Evolutionary conservation across 192 early-diverging fungal genomes (phyloP).

Genomic region (Coemansia sp.): DNA sequence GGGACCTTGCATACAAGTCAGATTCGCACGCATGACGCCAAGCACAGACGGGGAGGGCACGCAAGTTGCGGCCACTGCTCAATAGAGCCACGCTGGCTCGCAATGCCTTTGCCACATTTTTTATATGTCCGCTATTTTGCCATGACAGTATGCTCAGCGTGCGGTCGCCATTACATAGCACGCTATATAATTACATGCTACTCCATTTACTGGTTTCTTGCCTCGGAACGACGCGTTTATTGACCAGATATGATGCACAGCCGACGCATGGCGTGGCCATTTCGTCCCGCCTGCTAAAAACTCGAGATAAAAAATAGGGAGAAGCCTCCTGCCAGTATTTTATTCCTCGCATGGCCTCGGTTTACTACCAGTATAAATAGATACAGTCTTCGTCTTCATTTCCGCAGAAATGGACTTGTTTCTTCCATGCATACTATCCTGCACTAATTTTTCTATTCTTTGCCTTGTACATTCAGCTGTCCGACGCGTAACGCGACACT

Average conservation of each 20-base stretch:
- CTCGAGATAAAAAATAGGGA: not conserved
- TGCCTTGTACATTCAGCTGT: constrained; percentile 1
- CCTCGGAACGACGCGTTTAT: constrained; percentile 8
- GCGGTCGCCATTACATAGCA: not conserved
- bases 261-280: constrained; percentile 20
- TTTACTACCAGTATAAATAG: constrained; percentile 17
- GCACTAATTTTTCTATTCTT: not conserved
- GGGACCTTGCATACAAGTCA: constrained; percentile 1
- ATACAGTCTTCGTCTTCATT: constrained; percentile 1
- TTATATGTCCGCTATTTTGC: constrained; percentile 10
- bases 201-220: constrained; percentile 13
- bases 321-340: constrained; percentile 1
- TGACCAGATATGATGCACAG: constrained; percentile 20
- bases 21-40: constrained; percentile 2
- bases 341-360: not conserved
- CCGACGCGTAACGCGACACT: not conserved
- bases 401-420: not conserved
- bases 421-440: constrained; percentile 9
- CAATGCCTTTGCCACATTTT: constrained; percentile 22
- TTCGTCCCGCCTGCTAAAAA: constrained; percentile 12
- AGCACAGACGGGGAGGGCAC: not conserved
- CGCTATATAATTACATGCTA: constrained; percentile 3
- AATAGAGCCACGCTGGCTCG: constrained; percentile 28
- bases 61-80: constrained; percentile 19
- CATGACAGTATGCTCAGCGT: constrained; percentile 4